These are phyloP conservation scores for Glomus cerebriforme DNA, from an alignment of 192 early-diverging fungal genomes.

Conservation along the genomic window DNA sequence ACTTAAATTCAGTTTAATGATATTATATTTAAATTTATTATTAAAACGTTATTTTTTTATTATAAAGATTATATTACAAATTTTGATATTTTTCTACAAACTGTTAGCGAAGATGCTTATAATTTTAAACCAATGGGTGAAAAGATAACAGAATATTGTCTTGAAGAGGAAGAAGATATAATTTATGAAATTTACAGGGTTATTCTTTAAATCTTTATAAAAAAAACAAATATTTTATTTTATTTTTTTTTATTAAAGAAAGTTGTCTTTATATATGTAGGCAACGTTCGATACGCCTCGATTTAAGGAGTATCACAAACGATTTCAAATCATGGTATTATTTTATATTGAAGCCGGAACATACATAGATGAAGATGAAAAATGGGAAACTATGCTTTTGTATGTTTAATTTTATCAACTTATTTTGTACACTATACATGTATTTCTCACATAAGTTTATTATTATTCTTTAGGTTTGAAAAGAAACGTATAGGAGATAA, in stretches of 20 bases:
- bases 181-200: constrained; percentile 76
- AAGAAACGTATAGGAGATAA: constrained; percentile 44
- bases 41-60: neutral
- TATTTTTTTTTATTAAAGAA: neutral
- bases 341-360: constrained; percentile 90
- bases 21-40: neutral
- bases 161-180: constrained; percentile 45
- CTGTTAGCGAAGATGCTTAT: constrained; percentile 60
- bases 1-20: constrained; percentile 12
- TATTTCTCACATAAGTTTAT: constrained; percentile 7
- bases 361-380: constrained; percentile 81
- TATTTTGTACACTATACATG: constrained; percentile 8
- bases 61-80: constrained; percentile 55
- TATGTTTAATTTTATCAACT: constrained; percentile 19
- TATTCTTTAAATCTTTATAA: neutral
- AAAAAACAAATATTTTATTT: neutral
- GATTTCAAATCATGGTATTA: constrained; percentile 78
- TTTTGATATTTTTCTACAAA: constrained; percentile 62
- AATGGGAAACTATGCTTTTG: constrained; percentile 75
- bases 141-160: constrained; percentile 70
- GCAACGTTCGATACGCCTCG: constrained; percentile 62
- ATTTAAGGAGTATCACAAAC: constrained; percentile 76
- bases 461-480: constrained; percentile 52
- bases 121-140: constrained; percentile 79
- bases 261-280: constrained; percentile 36